These are phyloP conservation scores for Crithidia sp. DNA, from an alignment of 208 protist species.

Conservation along the genomic window DNA sequence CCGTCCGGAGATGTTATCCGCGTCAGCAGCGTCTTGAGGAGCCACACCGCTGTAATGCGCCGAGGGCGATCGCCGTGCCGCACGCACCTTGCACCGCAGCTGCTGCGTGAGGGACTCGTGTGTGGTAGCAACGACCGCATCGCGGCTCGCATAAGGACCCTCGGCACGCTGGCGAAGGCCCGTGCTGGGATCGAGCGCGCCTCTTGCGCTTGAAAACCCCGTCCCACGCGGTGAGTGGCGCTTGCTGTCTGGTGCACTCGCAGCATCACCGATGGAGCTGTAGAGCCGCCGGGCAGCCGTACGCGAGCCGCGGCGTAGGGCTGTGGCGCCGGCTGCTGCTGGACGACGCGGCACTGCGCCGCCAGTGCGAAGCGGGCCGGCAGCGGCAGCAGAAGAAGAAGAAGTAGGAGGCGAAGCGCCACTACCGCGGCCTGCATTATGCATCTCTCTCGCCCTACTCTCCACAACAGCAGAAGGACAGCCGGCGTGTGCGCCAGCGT, in stretches of 20 bases:
- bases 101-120: slow-evolving; percentile 5
- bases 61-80: slow-evolving; percentile 14
- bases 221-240: not conserved
- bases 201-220: not conserved
- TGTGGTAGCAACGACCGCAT: not conserved
- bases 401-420: no score
- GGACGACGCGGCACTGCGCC: not conserved
- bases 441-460: not conserved
- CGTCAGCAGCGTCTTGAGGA: no score
- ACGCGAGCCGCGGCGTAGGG: not conserved
- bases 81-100: slow-evolving; percentile 14
- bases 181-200: not conserved
- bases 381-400: not conserved
- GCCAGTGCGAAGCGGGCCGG: not conserved
- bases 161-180: not conserved
- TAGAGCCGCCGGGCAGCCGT: not conserved
- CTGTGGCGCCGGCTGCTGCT: not conserved
- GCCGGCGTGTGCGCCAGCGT: no score
- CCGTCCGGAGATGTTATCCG: not conserved
- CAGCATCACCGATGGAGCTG: not conserved
- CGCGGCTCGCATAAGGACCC: no score
- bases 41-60: no score
- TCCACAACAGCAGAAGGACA: no score
- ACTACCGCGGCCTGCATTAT: no score
- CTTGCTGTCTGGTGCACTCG: not conserved